Percentiles rank a stretch among this genome's conserved stretches.
Conservation (phyloP, 495 filamentous ascomycete genomes). For the Aspergillus haitiensis region DNA sequence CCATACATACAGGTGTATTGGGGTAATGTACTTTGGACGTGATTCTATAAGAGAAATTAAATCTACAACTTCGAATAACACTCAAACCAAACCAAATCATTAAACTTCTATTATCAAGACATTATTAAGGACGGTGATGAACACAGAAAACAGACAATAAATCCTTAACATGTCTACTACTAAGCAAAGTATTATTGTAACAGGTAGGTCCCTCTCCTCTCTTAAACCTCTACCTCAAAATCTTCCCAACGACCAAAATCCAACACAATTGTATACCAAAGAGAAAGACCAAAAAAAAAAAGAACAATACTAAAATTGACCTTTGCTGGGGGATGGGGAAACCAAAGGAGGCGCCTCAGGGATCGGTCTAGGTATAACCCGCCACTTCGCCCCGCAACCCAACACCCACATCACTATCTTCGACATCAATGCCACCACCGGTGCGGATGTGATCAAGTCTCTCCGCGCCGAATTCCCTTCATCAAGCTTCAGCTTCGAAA, state of each 20-base stretch:
- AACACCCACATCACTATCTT: constrained; percentile 49
- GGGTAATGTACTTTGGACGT: too few relatives aligned
- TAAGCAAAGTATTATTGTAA: constrained; percentile 29
- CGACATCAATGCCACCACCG: constrained; percentile 47
- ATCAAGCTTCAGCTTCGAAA: constrained; percentile 40
- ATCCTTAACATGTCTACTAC: constrained; percentile 16
- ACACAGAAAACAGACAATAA: too few relatives aligned
- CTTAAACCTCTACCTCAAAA: not conserved
- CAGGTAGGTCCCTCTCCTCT: constrained; percentile 19
- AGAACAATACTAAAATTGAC: constrained; percentile 4
- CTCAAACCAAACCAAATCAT: not conserved
- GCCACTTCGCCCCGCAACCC: constrained; percentile 47
- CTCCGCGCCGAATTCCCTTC: constrained; percentile 38
- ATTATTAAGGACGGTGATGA: not conserved
- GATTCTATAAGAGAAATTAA: not conserved
- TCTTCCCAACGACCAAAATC: too few relatives aligned
- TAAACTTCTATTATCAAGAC: not conserved
- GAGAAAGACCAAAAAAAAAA: not conserved
- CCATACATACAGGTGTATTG: too few relatives aligned
- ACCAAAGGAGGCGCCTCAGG: constrained; percentile 52
- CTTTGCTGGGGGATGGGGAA: not conserved
- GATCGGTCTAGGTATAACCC: constrained; percentile 52
- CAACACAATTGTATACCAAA: not conserved
- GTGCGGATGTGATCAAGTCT: constrained; percentile 29
- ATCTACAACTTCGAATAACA: not conserved